phyloP scores from a whole-genome alignment of 2,329 filamentous ascomycete species.

The Monilinia aucupariae region DNA sequence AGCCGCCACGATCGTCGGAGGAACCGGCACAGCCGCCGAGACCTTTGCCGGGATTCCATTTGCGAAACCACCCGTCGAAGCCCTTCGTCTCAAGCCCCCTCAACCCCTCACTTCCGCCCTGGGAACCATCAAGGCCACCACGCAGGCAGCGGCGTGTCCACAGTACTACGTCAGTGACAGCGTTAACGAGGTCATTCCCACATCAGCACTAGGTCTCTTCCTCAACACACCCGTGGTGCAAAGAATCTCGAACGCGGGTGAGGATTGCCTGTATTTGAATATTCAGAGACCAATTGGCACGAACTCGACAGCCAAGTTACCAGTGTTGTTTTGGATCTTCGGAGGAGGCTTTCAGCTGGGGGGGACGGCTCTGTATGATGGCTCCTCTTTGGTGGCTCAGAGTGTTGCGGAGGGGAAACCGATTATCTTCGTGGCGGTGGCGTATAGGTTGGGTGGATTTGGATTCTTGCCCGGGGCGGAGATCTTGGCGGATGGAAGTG shows the following conservation, averaged over 20 bases:
- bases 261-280: constrained; percentile 60
- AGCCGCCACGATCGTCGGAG: constrained; percentile 20
- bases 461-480: constrained; percentile 68
- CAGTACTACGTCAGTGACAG: constrained; percentile 60
- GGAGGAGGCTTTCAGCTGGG: constrained; percentile 60
- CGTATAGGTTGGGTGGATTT: constrained; percentile 71
- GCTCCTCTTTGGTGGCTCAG: constrained; percentile 41
- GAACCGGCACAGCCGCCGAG: constrained; percentile 45
- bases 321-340: constrained; percentile 67
- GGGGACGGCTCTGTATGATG: constrained; percentile 49
- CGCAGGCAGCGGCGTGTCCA: constrained; percentile 58
- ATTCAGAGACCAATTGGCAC: constrained; percentile 56
- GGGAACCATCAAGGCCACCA: constrained; percentile 57
- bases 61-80: constrained; percentile 61
- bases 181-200: constrained; percentile 35
- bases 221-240: constrained; percentile 55
- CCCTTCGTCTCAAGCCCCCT: constrained; percentile 64
- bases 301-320: constrained; percentile 50
- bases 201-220: constrained; percentile 45
- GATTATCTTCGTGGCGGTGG: constrained; percentile 70
- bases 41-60: constrained; percentile 68
- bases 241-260: constrained; percentile 46
- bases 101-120: constrained; percentile 51
- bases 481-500: constrained; percentile 58
- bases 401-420: constrained; percentile 50